These are phyloP conservation scores for Paraglomus occultum DNA, from an alignment of 192 early-diverging fungal genomes.

Conservation along the genomic window DNA sequence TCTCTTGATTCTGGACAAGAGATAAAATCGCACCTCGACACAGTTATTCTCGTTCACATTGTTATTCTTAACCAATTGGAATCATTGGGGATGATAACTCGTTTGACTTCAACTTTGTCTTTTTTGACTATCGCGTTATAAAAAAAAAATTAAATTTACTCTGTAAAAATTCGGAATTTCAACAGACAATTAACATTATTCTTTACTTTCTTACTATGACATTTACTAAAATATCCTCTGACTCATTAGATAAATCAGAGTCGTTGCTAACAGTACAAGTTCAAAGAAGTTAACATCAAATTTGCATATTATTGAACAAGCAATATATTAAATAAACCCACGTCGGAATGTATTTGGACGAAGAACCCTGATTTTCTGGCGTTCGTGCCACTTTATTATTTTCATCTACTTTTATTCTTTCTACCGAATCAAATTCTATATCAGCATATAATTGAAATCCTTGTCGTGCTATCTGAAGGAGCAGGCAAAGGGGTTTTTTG, in stretches of 20 bases:
- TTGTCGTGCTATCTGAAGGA: conserved; percentile 29
- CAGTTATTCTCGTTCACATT: conserved; percentile 12
- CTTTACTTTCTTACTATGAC: conserved; percentile 24
- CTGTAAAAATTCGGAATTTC: conserved; percentile 12
- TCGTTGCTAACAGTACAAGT: conserved; percentile 5
- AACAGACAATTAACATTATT: conserved; percentile 25
- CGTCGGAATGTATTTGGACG: conserved; percentile 16
- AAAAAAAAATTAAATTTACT: conserved; percentile 23
- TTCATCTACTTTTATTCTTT: conserved; percentile 24
- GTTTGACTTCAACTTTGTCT: conserved; percentile 22
- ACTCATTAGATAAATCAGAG: conserved; percentile 14
- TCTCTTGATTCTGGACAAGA: conserved; percentile 11
- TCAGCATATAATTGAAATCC: conserved; percentile 30
- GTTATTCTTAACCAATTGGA: conserved; percentile 13
- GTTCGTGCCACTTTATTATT: no score
- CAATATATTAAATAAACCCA: conserved; percentile 13
- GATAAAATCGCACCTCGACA: conserved; percentile 3
- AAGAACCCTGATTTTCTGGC: no score
- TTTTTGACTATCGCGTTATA: conserved; percentile 13
- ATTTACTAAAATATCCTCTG: background rate
- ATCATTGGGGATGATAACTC: conserved; percentile 12
- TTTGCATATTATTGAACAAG: conserved; percentile 26
- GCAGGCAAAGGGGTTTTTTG: no score
- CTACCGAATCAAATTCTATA: conserved; percentile 31
- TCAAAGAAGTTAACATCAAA: conserved; percentile 27